These are phyloP conservation scores for Asterophora parasitica DNA, from an alignment of 768 basidiomycete genomes.

Conservation along the genomic window DNA sequence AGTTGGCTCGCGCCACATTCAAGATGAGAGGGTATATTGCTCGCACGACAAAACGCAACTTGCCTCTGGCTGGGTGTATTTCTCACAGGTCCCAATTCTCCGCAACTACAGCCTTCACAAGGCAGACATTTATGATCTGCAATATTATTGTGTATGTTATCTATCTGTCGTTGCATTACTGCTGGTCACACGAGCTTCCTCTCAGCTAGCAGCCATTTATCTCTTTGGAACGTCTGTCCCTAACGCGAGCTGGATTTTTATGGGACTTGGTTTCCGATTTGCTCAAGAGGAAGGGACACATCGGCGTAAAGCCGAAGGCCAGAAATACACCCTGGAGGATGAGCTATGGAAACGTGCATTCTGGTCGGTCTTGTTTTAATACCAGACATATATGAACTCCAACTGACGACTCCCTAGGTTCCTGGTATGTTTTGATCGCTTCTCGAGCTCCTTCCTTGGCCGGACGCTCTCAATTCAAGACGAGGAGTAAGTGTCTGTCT, in stretches of 20 bases:
- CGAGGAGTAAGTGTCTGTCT: slow-evolving; percentile 52
- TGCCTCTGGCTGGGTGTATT: slow-evolving; percentile 60
- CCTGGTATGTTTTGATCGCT: slow-evolving; percentile 45
- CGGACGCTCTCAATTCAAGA: slow-evolving; percentile 76
- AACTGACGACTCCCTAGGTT: slow-evolving; percentile 32
- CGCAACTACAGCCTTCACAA: slow-evolving; percentile 55
- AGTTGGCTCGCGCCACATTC: slow-evolving; percentile 48
- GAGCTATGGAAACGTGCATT: slow-evolving; percentile 73
- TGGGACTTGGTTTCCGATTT: slow-evolving; percentile 64
- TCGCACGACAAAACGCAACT: slow-evolving; percentile 29
- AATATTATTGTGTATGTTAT: slow-evolving; percentile 49
- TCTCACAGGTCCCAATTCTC: slow-evolving; percentile 61
- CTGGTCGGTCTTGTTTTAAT: slow-evolving; percentile 34
- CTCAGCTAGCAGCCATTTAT: slow-evolving; percentile 46
- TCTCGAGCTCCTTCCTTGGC: slow-evolving; percentile 50
- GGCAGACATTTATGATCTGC: slow-evolving; percentile 68
- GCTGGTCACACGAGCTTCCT: slow-evolving; percentile 4
- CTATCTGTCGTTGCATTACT: background rate
- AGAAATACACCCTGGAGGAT: slow-evolving; percentile 44
- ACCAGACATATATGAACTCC: too few relatives aligned
- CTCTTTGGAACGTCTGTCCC: slow-evolving; percentile 53
- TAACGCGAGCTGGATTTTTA: slow-evolving; percentile 60
- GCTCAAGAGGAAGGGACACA: slow-evolving; percentile 79
- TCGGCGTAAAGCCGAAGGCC: slow-evolving; percentile 29
- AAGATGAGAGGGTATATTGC: slow-evolving; percentile 50